Evolutionary conservation across 2,329 filamentous ascomycete genomes (phyloP).

Genomic region (Xylaria sp.): DNA sequence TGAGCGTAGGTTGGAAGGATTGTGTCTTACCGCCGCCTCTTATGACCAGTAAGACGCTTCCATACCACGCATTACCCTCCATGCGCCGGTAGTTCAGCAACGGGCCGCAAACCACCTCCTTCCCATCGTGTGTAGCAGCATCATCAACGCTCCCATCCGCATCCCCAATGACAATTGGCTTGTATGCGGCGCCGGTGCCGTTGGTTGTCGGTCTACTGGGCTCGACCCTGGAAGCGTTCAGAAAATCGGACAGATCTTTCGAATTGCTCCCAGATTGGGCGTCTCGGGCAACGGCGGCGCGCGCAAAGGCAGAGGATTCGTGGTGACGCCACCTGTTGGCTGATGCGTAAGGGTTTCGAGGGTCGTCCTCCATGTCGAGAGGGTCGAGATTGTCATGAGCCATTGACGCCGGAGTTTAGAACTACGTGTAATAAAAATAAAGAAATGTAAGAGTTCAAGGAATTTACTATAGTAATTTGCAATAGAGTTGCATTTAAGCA

Average conservation of each 20-base stretch:
- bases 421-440: not conserved
- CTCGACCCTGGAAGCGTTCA: conserved; percentile 65
- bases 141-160: conserved; percentile 45
- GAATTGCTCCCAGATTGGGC: conserved; percentile 56
- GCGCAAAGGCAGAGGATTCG: conserved; percentile 66
- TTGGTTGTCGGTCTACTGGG: conserved; percentile 48
- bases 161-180: conserved; percentile 61
- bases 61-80: conserved; percentile 77
- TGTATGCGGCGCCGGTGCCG: conserved; percentile 52
- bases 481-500: conserved; percentile 5
- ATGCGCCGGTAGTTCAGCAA: conserved; percentile 82
- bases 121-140: conserved; percentile 53
- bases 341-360: conserved; percentile 65
- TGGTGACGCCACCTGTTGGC: conserved; percentile 70
- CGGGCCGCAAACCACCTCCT: conserved; percentile 75
- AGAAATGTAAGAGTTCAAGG: not conserved
- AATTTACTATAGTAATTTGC: not conserved
- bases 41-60: conserved; percentile 86
- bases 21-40: conserved; percentile 72
- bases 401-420: conserved; percentile 35
- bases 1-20: conserved; percentile 67
- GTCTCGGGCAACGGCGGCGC: conserved; percentile 57
- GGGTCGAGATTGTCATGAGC: conserved; percentile 40
- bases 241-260: conserved; percentile 64
- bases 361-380: conserved; percentile 47